Conservation (phyloP, 108 stramenopile species). For the Cyclotella atomus region DNA sequence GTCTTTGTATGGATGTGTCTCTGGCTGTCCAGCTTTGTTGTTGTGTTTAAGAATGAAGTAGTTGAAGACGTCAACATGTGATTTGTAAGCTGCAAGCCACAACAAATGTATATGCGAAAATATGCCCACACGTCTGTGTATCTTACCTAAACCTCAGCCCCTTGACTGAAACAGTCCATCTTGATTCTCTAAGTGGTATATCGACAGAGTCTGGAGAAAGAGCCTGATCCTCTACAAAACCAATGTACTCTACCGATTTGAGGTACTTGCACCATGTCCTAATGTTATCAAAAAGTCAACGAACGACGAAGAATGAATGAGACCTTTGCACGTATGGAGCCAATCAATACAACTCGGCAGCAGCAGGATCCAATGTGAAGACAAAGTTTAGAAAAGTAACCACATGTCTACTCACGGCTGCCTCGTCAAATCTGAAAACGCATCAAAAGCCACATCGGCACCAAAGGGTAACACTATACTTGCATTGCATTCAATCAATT, state of each 20-base stretch:
- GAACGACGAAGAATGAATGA: too few relatives aligned
- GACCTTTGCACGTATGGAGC: too few relatives aligned
- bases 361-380: too few relatives aligned
- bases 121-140: not conserved
- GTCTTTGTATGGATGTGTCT: slow-evolving; percentile 54
- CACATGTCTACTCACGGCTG: slow-evolving; percentile 55
- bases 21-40: slow-evolving; percentile 67
- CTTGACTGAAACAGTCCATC: slow-evolving; percentile 73
- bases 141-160: slow-evolving; percentile 62
- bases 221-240: slow-evolving; percentile 12
- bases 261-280: slow-evolving; percentile 77
- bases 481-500: slow-evolving; percentile 44
- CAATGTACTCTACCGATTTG: slow-evolving; percentile 65
- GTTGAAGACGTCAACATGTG: not conserved
- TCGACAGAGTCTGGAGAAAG: too few relatives aligned
- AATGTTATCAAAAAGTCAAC: slow-evolving; percentile 23
- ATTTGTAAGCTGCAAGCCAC: too few relatives aligned
- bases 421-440: slow-evolving; percentile 76
- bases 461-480: slow-evolving; percentile 63
- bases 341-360: too few relatives aligned
- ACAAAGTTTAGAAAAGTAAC: not conserved
- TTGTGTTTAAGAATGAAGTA: not conserved
- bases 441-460: slow-evolving; percentile 75
- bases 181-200: slow-evolving; percentile 46
- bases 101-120: not conserved